phyloP scores from a whole-genome alignment of 345 rosid genomes.

The Gossypium mustelinum region DNA sequence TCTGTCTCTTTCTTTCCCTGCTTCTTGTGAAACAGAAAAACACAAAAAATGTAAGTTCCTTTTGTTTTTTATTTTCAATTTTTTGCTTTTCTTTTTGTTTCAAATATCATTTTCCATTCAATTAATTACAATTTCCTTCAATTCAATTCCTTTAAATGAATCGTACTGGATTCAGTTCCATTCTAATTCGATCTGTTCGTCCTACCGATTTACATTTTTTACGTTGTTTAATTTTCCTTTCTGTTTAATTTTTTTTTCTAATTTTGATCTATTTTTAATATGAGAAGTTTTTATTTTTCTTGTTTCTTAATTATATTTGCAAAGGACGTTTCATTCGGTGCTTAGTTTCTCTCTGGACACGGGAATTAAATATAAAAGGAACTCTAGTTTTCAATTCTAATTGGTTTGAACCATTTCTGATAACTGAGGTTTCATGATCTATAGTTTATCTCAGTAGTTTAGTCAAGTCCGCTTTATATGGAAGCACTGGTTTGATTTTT shows the following conservation, averaged over 20 bases:
- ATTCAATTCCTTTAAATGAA: background rate
- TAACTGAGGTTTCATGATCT: background rate
- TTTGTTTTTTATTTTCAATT: background rate
- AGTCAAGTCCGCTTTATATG: background rate
- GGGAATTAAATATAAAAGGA: background rate
- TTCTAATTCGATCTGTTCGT: background rate
- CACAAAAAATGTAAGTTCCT: background rate
- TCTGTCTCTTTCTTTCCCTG: background rate
- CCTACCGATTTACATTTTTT: background rate
- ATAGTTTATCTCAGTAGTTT: background rate
- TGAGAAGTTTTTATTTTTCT: background rate
- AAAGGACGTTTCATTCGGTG: background rate
- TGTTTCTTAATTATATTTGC: background rate
- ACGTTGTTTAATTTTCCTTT: background rate
- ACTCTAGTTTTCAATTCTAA: background rate
- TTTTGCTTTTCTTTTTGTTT: background rate
- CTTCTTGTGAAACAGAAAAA: background rate
- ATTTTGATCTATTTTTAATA: background rate
- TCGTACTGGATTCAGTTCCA: background rate
- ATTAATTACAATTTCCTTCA: background rate
- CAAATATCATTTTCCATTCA: background rate
- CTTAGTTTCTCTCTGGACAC: background rate
- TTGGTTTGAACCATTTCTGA: background rate
- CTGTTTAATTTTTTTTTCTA: background rate
- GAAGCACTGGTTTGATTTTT: background rate